Evolutionary conservation across 371 early-diverging fungal species (phyloP).

Genomic region (Dentiscutata heterogama): DNA sequence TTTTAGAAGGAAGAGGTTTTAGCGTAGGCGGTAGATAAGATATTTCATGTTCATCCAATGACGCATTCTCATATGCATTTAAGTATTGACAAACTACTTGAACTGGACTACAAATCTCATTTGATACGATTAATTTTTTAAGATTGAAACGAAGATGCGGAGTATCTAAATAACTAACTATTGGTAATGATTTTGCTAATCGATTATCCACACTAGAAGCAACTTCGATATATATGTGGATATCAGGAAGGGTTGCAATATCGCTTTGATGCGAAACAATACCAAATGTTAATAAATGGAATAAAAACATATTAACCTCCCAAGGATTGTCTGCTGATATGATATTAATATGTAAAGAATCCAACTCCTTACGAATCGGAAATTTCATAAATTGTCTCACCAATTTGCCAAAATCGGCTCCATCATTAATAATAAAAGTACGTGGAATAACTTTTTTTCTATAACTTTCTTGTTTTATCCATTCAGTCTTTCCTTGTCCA

Average conservation of each 20-base stretch:
- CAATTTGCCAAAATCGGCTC: constrained; percentile 4
- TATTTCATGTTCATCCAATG: constrained; percentile 7
- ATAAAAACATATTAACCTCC: constrained; percentile 47
- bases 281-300: constrained; percentile 45
- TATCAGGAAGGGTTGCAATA: constrained; percentile 33
- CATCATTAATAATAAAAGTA: constrained; percentile 43
- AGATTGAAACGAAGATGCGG: background rate
- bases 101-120: constrained; percentile 37
- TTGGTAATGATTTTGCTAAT: constrained; percentile 27
- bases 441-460: constrained; percentile 1
- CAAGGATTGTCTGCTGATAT: constrained; percentile 28
- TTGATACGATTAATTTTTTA: constrained; percentile 35
- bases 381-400: constrained; percentile 1
- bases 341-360: constrained; percentile 44
- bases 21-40: background rate
- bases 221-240: constrained; percentile 36
- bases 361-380: background rate
- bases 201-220: constrained; percentile 42
- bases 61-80: background rate
- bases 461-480: constrained; percentile 34
- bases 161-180: constrained; percentile 9
- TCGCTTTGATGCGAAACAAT: constrained; percentile 40
- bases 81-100: constrained; percentile 43
- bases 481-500: constrained; percentile 47
- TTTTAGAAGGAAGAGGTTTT: background rate